Base-by-base conservation (phyloP, 2,329 filamentous ascomycete species). In the Hymenoscyphus linearis region DNA sequence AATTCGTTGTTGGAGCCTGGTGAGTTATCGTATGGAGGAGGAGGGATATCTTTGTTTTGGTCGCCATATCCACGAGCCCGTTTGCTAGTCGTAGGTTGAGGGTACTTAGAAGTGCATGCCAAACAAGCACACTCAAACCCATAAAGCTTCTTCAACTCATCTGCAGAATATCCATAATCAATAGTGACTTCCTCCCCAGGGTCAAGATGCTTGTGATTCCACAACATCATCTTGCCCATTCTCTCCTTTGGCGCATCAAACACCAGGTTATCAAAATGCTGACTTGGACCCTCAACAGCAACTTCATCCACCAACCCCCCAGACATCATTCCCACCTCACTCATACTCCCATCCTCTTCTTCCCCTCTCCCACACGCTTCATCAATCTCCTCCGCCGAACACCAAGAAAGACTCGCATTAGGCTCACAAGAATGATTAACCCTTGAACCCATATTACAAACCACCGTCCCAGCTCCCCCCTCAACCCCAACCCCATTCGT, bases 51-150 rank as follows among this genome's bases (percentile, higher is more conserved):
- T 2, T 22, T 47, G 2, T 10, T n/a, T 47, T 22, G 22, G 18
- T 22, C 40, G 9, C n/a, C n/a, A 12, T 47, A 22, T 12, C 40
- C 22, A 16, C 12, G 10, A 25, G 9, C 10, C 22, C 9, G 6
- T 16, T n/a, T 47, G 3, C n/a, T 44, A 22, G 16, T 47, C 6
- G 12, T n/a, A 47, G 40, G 22, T 22, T 9, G 40, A 18, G 12
- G n/a, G n/a, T 12, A 47, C 3, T 18, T 9, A 25, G 40, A 47
- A 57, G 57, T 65, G 58, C 66, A 68, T 10, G 59, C 62, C 6
- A 63, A 64, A 65, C 70, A 72, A 18, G 36, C 26, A 61, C 70
- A 71, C 10, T 67, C 69, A 62, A 72, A 71, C 1, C 69, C 69
- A 62, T 70, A 71, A 27, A 62, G 65, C 18, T 40, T 63, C 59